These are phyloP conservation scores for Gomphus sp. DNA, from an alignment of 1,284 basidiomycete genomes.

Conservation along the genomic window DNA sequence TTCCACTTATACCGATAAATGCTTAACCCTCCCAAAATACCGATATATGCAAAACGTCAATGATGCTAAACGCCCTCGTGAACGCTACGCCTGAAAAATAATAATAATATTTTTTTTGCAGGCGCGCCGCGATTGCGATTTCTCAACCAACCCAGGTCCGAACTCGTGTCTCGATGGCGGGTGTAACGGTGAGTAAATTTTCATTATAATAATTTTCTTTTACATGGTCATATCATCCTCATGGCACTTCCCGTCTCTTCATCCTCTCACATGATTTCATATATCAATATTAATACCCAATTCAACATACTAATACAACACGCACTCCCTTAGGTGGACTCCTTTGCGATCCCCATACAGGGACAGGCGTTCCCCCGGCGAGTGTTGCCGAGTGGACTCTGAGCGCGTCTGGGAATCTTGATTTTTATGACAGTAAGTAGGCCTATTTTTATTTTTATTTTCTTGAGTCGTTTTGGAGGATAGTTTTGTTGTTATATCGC, in stretches of 20 bases:
- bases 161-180: constrained; percentile 48
- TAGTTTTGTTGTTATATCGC: constrained; percentile 9
- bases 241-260: too few relatives aligned
- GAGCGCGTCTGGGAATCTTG: constrained; percentile 38
- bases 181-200: constrained; percentile 27
- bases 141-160: constrained; percentile 36
- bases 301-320: too few relatives aligned
- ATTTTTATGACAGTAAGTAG: constrained; percentile 38
- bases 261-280: too few relatives aligned
- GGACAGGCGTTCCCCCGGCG: constrained; percentile 33
- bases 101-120: too few relatives aligned
- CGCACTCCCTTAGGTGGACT: constrained; percentile 33
- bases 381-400: constrained; percentile 21
- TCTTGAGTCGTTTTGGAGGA: neutral
- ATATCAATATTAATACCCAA: too few relatives aligned
- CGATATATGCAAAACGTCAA: too few relatives aligned
- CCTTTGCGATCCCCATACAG: constrained; percentile 35
- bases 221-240: too few relatives aligned
- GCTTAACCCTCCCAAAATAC: neutral
- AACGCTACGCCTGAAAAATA: too few relatives aligned
- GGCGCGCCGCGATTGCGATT: constrained; percentile 41
- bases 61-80: too few relatives aligned
- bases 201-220: too few relatives aligned
- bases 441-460: neutral
- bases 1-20: too few relatives aligned